These are phyloP conservation scores for Dictyostelium brefeldianum DNA, from an alignment of 78 protist species.

Conservation along the genomic window DNA sequence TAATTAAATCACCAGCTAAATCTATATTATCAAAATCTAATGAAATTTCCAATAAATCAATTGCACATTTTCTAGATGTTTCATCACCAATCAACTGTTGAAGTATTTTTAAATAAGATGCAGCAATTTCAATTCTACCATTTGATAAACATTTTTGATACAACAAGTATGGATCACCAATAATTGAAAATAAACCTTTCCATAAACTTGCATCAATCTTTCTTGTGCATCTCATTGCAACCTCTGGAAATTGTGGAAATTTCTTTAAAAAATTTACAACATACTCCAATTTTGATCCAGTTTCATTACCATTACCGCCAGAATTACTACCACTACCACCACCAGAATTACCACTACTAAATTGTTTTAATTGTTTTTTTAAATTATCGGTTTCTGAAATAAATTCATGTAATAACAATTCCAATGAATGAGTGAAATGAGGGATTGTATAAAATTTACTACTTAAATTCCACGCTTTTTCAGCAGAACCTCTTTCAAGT, in stretches of 20 bases:
- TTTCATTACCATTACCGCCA: too few relatives aligned
- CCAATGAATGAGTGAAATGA: slow-evolving; percentile 84
- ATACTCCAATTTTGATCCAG: slow-evolving; percentile 13
- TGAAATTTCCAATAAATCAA: slow-evolving; percentile 69
- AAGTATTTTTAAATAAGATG: slow-evolving; percentile 71
- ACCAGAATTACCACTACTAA: neutral
- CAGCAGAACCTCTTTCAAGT: slow-evolving; percentile 59
- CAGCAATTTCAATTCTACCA: slow-evolving; percentile 79
- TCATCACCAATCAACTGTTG: slow-evolving; percentile 36
- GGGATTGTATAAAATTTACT: slow-evolving; percentile 70
- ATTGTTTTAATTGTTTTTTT: neutral
- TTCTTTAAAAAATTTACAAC: slow-evolving; percentile 64
- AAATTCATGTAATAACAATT: slow-evolving; percentile 71
- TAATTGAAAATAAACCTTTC: slow-evolving; percentile 16
- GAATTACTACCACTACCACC: neutral
- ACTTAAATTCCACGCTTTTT: slow-evolving; percentile 66
- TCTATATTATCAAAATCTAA: slow-evolving; percentile 81
- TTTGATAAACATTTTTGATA: slow-evolving; percentile 62
- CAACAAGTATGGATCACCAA: slow-evolving; percentile 63
- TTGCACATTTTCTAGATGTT: slow-evolving; percentile 47
- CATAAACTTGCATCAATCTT: slow-evolving; percentile 75
- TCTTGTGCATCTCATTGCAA: slow-evolving; percentile 56
- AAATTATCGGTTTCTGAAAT: slow-evolving; percentile 26
- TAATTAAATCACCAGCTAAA: slow-evolving; percentile 74
- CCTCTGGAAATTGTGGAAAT: slow-evolving; percentile 85